Percentiles rank a stretch among this genome's conserved stretches.
phyloP scores from a whole-genome alignment of 257 asterid species.

The Ophiorrhiza pumila region DNA sequence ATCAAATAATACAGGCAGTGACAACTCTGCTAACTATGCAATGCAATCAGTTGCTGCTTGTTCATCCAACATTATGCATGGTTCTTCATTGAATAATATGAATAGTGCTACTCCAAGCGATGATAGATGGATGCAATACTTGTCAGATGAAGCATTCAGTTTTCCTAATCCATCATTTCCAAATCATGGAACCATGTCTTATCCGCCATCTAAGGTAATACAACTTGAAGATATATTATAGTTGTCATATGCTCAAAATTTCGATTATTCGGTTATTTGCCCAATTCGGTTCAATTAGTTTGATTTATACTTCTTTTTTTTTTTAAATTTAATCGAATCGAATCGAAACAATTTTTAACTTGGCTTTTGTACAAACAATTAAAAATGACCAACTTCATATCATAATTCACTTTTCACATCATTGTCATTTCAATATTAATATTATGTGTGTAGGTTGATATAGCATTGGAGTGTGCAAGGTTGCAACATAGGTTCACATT shows the following conservation, averaged over 20 bases:
- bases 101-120: constrained; percentile 35
- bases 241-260: too few species aligned
- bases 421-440: too few species aligned
- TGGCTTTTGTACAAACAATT: too few species aligned
- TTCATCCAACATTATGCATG: constrained; percentile 36
- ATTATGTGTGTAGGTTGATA: constrained; percentile 67
- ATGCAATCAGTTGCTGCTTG: constrained; percentile 28
- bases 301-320: too few species aligned
- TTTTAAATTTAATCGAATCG: too few species aligned
- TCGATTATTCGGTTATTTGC: too few species aligned
- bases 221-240: neutral
- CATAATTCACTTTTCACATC: too few species aligned
- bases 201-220: constrained; percentile 75
- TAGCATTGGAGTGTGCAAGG: constrained; percentile 88
- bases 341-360: too few species aligned
- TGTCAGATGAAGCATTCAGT: constrained; percentile 69
- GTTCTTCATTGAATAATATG: constrained; percentile 25
- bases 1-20: constrained; percentile 3
- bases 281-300: too few species aligned
- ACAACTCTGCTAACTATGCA: constrained; percentile 17
- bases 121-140: constrained; percentile 70
- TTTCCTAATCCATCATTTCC: constrained; percentile 39
- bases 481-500: constrained; percentile 65
- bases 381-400: too few species aligned
- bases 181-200: constrained; percentile 35